Conservation (phyloP, 2,329 filamentous ascomycete species). For the Fusarium tjaetaba region DNA sequence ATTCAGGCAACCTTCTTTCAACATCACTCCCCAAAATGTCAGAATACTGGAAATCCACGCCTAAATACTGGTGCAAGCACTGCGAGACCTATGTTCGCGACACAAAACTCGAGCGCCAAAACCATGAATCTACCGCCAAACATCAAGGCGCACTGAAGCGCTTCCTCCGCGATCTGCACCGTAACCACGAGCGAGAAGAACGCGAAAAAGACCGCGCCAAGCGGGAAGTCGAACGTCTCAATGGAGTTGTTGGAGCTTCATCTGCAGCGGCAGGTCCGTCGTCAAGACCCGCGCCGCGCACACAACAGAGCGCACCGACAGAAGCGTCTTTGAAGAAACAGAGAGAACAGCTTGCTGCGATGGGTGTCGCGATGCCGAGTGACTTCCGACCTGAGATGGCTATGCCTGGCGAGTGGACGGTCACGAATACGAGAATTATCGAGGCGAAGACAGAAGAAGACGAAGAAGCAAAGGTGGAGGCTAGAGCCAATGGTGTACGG, state of each 20-base stretch:
- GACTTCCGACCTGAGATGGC: constrained; percentile 83
- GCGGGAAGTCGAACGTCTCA: constrained; percentile 85
- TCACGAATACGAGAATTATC: constrained; percentile 70
- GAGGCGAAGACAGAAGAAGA: constrained; percentile 56
- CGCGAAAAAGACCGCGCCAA: constrained; percentile 85
- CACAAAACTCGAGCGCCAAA: constrained; percentile 86
- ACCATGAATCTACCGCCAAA: constrained; percentile 87
- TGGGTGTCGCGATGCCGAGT: constrained; percentile 87
- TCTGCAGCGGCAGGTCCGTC: constrained; percentile 46
- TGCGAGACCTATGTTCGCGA: constrained; percentile 91
- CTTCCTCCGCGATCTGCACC: constrained; percentile 88
- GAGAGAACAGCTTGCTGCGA: constrained; percentile 84
- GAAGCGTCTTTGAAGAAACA: constrained; percentile 81
- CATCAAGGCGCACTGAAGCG: constrained; percentile 90
- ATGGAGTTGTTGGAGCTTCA: constrained; percentile 72
- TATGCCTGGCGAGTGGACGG: constrained; percentile 88
- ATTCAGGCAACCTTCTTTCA: neutral
- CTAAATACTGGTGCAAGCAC: constrained; percentile 98
- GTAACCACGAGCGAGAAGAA: constrained; percentile 81
- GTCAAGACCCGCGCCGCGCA: constrained; percentile 20
- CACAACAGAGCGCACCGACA: constrained; percentile 39
- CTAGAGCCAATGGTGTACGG: constrained; percentile 65
- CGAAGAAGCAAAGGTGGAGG: constrained; percentile 55
- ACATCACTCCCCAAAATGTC: constrained; percentile 69
- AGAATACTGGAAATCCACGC: constrained; percentile 99